Evolutionary conservation across 192 early-diverging fungal genomes (phyloP).

Genomic region (Dissophora ornata): DNA sequence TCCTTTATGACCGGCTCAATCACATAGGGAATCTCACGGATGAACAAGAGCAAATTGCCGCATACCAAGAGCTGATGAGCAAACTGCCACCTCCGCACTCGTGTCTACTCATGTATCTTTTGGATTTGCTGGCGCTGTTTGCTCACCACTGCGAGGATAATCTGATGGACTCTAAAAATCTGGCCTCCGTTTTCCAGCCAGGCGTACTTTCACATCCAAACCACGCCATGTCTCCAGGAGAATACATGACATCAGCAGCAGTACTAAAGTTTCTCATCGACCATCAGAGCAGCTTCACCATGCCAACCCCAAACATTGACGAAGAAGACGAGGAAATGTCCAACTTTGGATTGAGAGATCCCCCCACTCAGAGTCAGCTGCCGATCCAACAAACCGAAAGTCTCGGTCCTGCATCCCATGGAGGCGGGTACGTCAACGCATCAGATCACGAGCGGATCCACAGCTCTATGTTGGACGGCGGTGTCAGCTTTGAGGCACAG

Average conservation of each 20-base stretch:
- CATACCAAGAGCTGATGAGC: conserved; percentile 70
- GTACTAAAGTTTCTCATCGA: conserved; percentile 84
- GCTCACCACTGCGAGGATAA: conserved; percentile 64
- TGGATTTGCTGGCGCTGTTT: conserved; percentile 72
- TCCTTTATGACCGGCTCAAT: too few species aligned
- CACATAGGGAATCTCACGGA: conserved; percentile 47
- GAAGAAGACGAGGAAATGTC: conserved; percentile 45
- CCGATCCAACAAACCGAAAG: too few species aligned
- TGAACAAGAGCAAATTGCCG: conserved; percentile 52
- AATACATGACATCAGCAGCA: conserved; percentile 80
- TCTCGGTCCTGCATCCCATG: too few species aligned
- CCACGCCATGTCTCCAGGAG: conserved; percentile 74
- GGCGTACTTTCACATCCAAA: conserved; percentile 80
- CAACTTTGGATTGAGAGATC: conserved; percentile 22
- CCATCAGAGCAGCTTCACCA: conserved; percentile 62
- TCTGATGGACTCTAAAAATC: conserved; percentile 77
- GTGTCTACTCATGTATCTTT: conserved; percentile 74
- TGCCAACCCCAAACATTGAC: conserved; percentile 38
- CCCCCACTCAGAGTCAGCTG: not conserved
- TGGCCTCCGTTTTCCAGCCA: conserved; percentile 81
- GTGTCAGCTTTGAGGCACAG: conserved; percentile 24
- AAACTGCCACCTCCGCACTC: conserved; percentile 68
- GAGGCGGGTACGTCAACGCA: conserved; percentile 40
- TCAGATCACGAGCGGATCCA: conserved; percentile 36
- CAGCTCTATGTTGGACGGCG: conserved; percentile 2